phyloP scores from a whole-genome alignment of 225 moss, liverwort and hornwort genomes.

The Asterella californica region DNA sequence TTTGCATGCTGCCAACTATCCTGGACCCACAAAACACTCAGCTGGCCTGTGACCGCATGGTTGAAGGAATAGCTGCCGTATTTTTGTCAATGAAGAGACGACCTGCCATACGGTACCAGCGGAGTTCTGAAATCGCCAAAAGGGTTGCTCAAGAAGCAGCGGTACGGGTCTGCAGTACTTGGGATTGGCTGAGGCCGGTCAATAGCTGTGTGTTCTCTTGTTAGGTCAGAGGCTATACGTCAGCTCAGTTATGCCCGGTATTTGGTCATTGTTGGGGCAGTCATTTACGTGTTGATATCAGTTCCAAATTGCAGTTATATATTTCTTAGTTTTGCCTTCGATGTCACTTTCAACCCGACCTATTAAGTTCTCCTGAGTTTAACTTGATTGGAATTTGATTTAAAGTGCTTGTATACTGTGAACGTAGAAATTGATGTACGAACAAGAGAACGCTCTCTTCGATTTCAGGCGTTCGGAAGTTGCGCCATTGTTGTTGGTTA shows the following conservation, averaged over 20 bases:
- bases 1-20: slow-evolving; percentile 86
- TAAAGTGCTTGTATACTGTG: slow-evolving; percentile 21
- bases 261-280: too few species aligned
- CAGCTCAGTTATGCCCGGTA: too few species aligned
- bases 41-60: slow-evolving; percentile 83
- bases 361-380: not conserved
- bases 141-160: slow-evolving; percentile 87
- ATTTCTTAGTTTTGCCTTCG: not conserved
- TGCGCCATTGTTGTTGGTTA: slow-evolving; percentile 81
- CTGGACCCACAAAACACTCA: slow-evolving; percentile 89
- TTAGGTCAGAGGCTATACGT: too few species aligned
- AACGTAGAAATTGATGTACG: slow-evolving; percentile 92
- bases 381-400: not conserved
- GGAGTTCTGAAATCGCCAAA: slow-evolving; percentile 90
- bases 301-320: not conserved
- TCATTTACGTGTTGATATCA: not conserved
- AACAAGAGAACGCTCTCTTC: slow-evolving; percentile 91
- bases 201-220: too few species aligned
- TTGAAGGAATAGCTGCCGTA: slow-evolving; percentile 92
- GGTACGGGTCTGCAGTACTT: slow-evolving; percentile 40
- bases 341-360: not conserved
- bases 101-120: slow-evolving; percentile 86
- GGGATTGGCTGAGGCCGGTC: not conserved
- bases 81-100: slow-evolving; percentile 90
- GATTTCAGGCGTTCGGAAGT: slow-evolving; percentile 96